Base-by-base conservation (phyloP, 129 eudicot species). In the Escallonia rubra region DNA sequence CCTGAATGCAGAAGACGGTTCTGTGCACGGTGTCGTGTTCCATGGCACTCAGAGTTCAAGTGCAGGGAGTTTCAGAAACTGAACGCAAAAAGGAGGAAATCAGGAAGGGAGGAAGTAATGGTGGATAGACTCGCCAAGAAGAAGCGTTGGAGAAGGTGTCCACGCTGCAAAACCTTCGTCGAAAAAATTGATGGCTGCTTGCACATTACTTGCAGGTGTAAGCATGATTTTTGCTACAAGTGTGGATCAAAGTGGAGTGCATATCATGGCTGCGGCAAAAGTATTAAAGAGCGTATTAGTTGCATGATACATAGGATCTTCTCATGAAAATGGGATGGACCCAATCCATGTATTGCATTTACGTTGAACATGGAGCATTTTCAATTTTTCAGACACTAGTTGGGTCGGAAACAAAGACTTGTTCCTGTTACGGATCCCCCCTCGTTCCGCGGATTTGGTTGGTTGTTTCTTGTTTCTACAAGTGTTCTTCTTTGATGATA, bases 131-230 rank as follows among this genome's bases (percentile, higher is more conserved):
- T 85, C 39, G 90, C 86, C 6, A 85, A 78, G 83, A 81, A 85
- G 82, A 85, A 85, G 16, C 68, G 57, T 3, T 85, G 90, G 90
- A 77, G 43, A 75, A 85, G 62, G 58, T 85, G 90, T 53, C 82
- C 90, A 12, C 74, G 14, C 8, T 85, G 90, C 60, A 85, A 81
- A 64, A 68, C 72, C 41, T 75, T 63, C 54, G 82, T 85, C 39
- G 86, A 85, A 10, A 85, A 78, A 71, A 43, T 65, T 8, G 79
- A 85, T 48, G 86, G 90, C 3, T 85, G 90, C 69, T 12, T 66
- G 53, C 90, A 81, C 57, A 81, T 85, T 12, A 85, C 86, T 49
- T 85, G 90, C 56, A 78, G 84, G 66, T 85, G 90, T 43, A 49
- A 58, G 11, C 72, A 74, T 63, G 79, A 85, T 65, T 85, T 85